Base-by-base conservation (phyloP, 1,284 basidiomycete species). In the Marasmius oreades region DNA sequence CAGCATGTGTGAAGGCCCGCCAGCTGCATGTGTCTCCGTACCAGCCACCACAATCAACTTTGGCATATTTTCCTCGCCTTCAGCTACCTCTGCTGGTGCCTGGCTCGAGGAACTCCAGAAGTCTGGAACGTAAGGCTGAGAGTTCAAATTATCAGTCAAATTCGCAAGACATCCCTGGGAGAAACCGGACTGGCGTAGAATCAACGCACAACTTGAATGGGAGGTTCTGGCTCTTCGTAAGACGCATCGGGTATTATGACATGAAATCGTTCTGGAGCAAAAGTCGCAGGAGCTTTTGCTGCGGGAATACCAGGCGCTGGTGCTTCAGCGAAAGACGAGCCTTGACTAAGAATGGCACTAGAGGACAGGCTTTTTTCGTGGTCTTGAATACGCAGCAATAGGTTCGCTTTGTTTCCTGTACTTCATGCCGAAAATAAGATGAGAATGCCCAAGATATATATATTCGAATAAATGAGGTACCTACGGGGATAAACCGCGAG, bases 31-130 rank as follows among this genome's bases (percentile, higher is more conserved):
- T 0, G 86, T 88, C 22, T 77, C 77, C 4, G 81, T 77, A 6
- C 86, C 86, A 14, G 84, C 83, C 37, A 92, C 81, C 45, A 92
- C 84, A 43, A 92, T 73, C 53, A 95, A 72, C 68, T 88, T 91
- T 33, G 90, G 90, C 16, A 74, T 66, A 2, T 64, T 58, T 10
- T 71, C 63, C 24, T 74, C 72, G 26, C 73, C 72, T 10, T 59
- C 54, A 7, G 64, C 60, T 12, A 64, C 56, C 8, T 68, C 58
- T 60, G 69, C 65, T 55, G 75, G 72, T 60, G 69, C 65, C 52
- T 71, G 65, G 26, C 69, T 66, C 5, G 77, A 75, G 0, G 88
- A 89, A 55, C 84, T 76, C 86, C 86, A 89, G 62, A 84, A 81
- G 70, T 90, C 88, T 39, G 88, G 88, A 16, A 85, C 71, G 66